phyloP scores from a whole-genome alignment of 352 stramenopile genomes.

The Globisporangium perplexum region DNA sequence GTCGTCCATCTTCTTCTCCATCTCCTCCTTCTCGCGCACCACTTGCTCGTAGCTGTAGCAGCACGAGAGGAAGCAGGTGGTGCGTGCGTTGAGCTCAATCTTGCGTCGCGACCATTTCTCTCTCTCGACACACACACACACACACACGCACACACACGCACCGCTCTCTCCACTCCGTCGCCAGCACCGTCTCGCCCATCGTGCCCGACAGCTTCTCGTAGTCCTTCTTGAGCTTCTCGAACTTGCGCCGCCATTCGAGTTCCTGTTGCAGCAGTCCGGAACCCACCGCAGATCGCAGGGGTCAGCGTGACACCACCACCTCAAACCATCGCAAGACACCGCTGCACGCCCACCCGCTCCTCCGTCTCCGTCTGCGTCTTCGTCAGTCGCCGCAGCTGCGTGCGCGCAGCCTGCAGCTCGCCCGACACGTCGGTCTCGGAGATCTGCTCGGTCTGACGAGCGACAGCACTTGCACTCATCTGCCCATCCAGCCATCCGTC shows the following conservation, averaged over 20 bases:
- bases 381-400: slow-evolving; percentile 67
- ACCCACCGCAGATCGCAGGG: background rate
- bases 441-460: slow-evolving; percentile 75
- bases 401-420: slow-evolving; percentile 66
- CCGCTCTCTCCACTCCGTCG: slow-evolving; percentile 81
- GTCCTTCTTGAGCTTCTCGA: slow-evolving; percentile 80
- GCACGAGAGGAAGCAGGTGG: too few species aligned
- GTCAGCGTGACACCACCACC: too few species aligned
- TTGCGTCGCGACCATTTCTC: too few species aligned
- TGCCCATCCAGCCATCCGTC: slow-evolving; percentile 17
- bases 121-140: too few species aligned
- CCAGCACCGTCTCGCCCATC: slow-evolving; percentile 80
- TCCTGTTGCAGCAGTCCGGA: slow-evolving; percentile 45
- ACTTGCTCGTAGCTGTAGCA: slow-evolving; percentile 61
- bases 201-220: slow-evolving; percentile 83
- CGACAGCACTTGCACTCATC: slow-evolving; percentile 74
- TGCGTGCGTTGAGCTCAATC: too few species aligned
- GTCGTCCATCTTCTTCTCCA: slow-evolving; percentile 72
- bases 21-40: slow-evolving; percentile 64
- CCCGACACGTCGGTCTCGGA: slow-evolving; percentile 62
- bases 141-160: too few species aligned
- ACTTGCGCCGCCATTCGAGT: slow-evolving; percentile 76
- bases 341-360: slow-evolving; percentile 63
- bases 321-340: too few species aligned
- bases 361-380: slow-evolving; percentile 72